phyloP scores from a whole-genome alignment of 2,329 filamentous ascomycete species.

The Fusarium anguioides region DNA sequence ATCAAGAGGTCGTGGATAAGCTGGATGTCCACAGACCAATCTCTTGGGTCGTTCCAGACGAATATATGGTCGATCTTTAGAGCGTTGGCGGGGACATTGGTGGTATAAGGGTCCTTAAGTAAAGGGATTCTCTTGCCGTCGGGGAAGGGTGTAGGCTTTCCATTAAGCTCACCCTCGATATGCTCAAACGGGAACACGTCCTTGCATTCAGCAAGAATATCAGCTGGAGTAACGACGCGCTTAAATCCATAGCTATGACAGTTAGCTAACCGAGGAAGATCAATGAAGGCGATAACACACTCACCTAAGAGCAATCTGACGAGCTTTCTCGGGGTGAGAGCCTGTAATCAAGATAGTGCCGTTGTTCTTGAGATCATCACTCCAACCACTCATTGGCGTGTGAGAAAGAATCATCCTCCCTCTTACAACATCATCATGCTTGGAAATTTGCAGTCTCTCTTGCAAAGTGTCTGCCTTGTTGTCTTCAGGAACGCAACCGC shows the following conservation, averaged over 20 bases:
- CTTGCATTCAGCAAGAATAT: conserved; percentile 80
- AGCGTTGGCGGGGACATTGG: conserved; percentile 53
- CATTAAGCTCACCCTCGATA: conserved; percentile 48
- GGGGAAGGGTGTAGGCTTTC: conserved; percentile 45
- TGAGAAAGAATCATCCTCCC: conserved; percentile 77
- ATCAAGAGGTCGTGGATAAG: conserved; percentile 86
- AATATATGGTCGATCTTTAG: conserved; percentile 91
- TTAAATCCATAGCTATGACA: conserved; percentile 74
- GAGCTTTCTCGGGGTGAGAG: conserved; percentile 73
- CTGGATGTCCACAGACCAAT: conserved; percentile 93
- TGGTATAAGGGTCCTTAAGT: conserved; percentile 48
- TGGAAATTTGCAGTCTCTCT: conserved; percentile 47
- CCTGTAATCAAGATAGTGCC: conserved; percentile 78
- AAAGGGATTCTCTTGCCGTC: conserved; percentile 49
- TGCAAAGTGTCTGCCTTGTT: conserved; percentile 51
- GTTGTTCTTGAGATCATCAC: conserved; percentile 50
- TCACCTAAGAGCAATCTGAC: conserved; percentile 76
- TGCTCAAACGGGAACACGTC: conserved; percentile 84
- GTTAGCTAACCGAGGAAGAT: neutral
- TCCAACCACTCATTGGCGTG: conserved; percentile 80
- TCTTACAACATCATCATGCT: conserved; percentile 50
- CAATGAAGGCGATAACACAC: conserved; percentile 17
- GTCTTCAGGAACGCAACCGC: conserved; percentile 84
- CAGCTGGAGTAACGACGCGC: conserved; percentile 85
- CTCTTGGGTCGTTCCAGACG: conserved; percentile 94